Conservation (phyloP, 2,329 filamentous ascomycete species). For the Sclerotinia borealis region DNA sequence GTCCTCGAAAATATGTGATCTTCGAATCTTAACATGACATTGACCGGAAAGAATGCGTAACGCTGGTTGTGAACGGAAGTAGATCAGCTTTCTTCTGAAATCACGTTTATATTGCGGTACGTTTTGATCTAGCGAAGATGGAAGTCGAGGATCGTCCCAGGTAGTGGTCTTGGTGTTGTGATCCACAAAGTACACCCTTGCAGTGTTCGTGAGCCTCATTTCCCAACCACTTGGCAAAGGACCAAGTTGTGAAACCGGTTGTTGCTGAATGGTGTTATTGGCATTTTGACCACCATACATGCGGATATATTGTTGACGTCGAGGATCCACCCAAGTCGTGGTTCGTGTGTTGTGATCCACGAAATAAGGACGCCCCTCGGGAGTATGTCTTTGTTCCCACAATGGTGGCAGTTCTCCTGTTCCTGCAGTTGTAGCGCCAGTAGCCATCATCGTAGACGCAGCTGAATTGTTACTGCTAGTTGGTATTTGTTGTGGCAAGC, state of each 20-base stretch:
- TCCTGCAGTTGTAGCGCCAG: slow-evolving; percentile 87
- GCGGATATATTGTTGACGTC: slow-evolving; percentile 94
- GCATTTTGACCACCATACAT: slow-evolving; percentile 92
- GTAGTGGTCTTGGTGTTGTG: slow-evolving; percentile 99
- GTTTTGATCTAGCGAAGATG: slow-evolving; percentile 94
- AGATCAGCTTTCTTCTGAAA: slow-evolving; percentile 95
- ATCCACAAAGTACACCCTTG: slow-evolving; percentile 96
- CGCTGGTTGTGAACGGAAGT: slow-evolving; percentile 96
- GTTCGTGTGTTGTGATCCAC: slow-evolving; percentile 98
- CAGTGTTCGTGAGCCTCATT: slow-evolving; percentile 98
- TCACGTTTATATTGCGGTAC: slow-evolving; percentile 99
- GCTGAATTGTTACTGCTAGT: slow-evolving; percentile 38
- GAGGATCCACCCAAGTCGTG: slow-evolving; percentile 96
- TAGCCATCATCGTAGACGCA: slow-evolving; percentile 83
- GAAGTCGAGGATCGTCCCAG: slow-evolving; percentile 94
- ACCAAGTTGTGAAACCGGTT: slow-evolving; percentile 93
- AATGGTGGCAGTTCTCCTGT: slow-evolving; percentile 90
- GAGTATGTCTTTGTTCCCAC: slow-evolving; percentile 95
- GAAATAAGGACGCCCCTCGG: slow-evolving; percentile 92
- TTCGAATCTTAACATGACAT: slow-evolving; percentile 94
- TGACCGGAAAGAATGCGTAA: slow-evolving; percentile 93
- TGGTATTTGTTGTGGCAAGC: slow-evolving; percentile 49
- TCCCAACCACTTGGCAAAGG: slow-evolving; percentile 97
- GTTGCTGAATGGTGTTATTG: slow-evolving; percentile 87
- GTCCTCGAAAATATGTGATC: slow-evolving; percentile 97